Evolutionary conservation across 106 monocot species (phyloP), one percentile per base, ranked within the genome.

Genomic region (Acanthochlamys bracteata): DNA sequence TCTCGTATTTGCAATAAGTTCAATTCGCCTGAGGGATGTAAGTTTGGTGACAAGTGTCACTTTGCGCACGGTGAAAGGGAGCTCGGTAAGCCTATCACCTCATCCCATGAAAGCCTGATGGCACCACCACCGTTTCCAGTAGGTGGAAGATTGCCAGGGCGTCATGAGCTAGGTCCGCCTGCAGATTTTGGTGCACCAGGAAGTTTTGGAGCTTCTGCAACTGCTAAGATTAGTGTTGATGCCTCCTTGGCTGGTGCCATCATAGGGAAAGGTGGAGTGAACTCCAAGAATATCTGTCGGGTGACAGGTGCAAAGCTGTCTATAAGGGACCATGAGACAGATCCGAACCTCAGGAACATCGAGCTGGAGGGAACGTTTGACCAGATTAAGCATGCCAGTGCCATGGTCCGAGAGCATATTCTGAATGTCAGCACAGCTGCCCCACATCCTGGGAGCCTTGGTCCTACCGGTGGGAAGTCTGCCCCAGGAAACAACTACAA

Each of bases 241-340:
- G 84, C 89, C 10, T 81, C 89, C n/a, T 71, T 89, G 3, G 75
- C 85, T 40, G 90, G 85, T n/a, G 90, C 77, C 39, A 86, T 90
- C 22, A 90, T 90, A 40, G 85, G 85, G 4, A 90, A 90, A 67
- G 85, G 82, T 20, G 89, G 89, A 21, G 67, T 73, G 41, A 85
- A 89, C 70, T 79, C 89, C 0, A 89, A 89, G 66, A 85, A 89
- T 39, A 82, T 89, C 20, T 82, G 76, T 72, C 78, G 85, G 11
- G 40, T 73, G 23, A 85, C 85, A 0, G 89, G 89, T 4, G 82
- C 70, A 20, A 89, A 77, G 74, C 74, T 89, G 26, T 66, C 85
- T 4, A 89, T 89, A 17, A 70, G 83, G n/a, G 89, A 89, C 0
- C 82, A 89, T 7, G 89, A 89, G 53, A 54, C 82, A 12, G 85